A percentile compares a stretch with the other conserved stretches of the same genome.
phyloP scores from a whole-genome alignment of 176 grass and related monocot species.

The Secale cereale region DNA sequence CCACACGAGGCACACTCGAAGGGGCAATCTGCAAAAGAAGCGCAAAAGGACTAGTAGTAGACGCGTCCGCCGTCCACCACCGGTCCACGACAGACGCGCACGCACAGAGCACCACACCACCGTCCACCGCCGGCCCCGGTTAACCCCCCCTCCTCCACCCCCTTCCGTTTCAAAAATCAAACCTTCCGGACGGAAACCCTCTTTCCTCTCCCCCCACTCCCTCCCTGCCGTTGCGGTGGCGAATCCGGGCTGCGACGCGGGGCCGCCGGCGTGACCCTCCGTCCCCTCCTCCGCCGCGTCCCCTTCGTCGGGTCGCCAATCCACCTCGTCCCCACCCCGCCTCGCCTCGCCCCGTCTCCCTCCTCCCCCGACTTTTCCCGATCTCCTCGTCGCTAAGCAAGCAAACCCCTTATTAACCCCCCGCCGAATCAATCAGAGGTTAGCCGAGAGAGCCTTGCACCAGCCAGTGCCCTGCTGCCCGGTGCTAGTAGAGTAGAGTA shows the following conservation, averaged over 20 bases:
- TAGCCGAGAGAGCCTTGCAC: background rate
- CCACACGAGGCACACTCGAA: background rate
- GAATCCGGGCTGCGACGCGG: constrained; percentile 6
- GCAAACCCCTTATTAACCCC: constrained; percentile 17
- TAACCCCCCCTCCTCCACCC: background rate
- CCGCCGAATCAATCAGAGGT: background rate
- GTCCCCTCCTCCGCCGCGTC: background rate
- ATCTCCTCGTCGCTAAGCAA: constrained; percentile 37
- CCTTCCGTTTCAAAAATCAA: constrained; percentile 42
- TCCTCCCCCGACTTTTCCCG: background rate
- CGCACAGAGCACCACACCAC: constrained; percentile 8
- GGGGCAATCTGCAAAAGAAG: constrained; percentile 11
- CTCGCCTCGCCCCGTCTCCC: background rate
- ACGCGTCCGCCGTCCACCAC: background rate
- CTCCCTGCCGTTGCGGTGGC: constrained; percentile 1
- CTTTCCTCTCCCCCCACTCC: background rate
- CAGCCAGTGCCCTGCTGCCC: background rate
- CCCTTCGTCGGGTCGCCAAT: constrained; percentile 1
- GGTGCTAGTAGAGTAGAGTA: background rate
- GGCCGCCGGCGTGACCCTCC: background rate
- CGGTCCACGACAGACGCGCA: constrained; percentile 24
- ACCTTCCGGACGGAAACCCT: background rate
- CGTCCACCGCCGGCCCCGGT: background rate
- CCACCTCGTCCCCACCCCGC: background rate
- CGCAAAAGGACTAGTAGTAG: background rate